These are phyloP conservation scores for Haberlea rhodopensis DNA, from an alignment of 257 asterid species.

Conservation along the genomic window DNA sequence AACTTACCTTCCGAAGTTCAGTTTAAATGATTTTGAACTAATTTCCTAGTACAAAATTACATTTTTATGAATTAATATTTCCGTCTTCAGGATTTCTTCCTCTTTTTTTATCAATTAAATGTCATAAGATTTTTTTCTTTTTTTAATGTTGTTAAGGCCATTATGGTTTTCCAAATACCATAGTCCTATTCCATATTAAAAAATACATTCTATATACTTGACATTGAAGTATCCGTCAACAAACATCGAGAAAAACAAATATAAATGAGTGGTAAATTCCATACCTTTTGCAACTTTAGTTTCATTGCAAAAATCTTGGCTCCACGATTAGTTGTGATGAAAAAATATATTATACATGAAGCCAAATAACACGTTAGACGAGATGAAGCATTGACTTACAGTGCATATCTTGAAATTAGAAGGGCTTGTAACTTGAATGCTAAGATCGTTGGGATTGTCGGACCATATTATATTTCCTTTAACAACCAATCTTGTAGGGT, in stretches of 20 bases:
- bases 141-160: not conserved
- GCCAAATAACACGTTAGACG: no score
- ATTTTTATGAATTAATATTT: no score
- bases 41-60: not conserved
- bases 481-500: constrained; percentile 72
- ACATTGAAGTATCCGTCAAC: not conserved
- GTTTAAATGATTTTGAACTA: no score
- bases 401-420: constrained; percentile 88
- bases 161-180: no score
- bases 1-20: not conserved
- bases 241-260: no score
- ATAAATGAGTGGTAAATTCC: no score
- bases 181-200: no score
- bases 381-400: constrained; percentile 46
- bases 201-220: not conserved
- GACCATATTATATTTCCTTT: constrained; percentile 92
- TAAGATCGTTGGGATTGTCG: constrained; percentile 81
- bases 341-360: no score
- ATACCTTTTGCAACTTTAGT: no score
- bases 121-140: not conserved
- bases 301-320: no score
- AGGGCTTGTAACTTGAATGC: constrained; percentile 80
- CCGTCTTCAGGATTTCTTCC: not conserved
- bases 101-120: not conserved
- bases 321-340: no score